These are phyloP conservation scores for Microthlaspi erraticum DNA, from an alignment of 345 rosid genomes.

Conservation along the genomic window DNA sequence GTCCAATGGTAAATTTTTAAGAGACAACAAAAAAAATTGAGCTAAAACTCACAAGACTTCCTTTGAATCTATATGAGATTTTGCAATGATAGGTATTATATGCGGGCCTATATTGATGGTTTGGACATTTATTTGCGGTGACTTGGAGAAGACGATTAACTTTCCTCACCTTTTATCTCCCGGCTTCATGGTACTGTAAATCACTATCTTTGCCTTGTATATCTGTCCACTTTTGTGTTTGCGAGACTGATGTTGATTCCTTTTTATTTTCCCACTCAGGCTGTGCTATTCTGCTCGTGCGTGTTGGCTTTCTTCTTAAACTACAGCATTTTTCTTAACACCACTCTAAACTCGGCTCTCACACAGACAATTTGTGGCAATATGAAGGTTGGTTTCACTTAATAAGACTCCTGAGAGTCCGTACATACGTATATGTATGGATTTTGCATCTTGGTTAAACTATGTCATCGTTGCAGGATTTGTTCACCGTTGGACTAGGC, in stretches of 20 bases:
- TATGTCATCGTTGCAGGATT: slow-evolving; percentile 60
- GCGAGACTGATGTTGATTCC: slow-evolving; percentile 15
- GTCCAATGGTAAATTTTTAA: slow-evolving; percentile 79
- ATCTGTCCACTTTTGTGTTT: not conserved
- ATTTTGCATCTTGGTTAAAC: no score
- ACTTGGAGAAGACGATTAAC: slow-evolving; percentile 61
- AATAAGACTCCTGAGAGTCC: no score
- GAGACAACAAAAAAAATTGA: not conserved
- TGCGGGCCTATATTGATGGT: slow-evolving; percentile 87
- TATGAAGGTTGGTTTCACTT: slow-evolving; percentile 70
- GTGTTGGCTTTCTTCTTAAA: slow-evolving; percentile 92
- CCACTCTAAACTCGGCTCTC: slow-evolving; percentile 95
- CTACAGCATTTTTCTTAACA: slow-evolving; percentile 91
- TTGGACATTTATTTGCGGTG: slow-evolving; percentile 86
- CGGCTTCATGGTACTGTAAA: slow-evolving; percentile 77
- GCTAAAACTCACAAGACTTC: slow-evolving; percentile 10
- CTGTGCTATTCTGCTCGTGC: slow-evolving; percentile 76
- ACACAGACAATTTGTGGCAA: slow-evolving; percentile 98
- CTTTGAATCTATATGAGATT: slow-evolving; percentile 38
- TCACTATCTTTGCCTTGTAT: slow-evolving; percentile 5
- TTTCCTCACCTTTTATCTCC: slow-evolving; percentile 73
- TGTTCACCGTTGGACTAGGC: slow-evolving; percentile 89
- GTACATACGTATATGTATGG: no score
- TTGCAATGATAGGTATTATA: slow-evolving; percentile 59
- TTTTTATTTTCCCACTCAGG: slow-evolving; percentile 53